Percentiles rank a stretch among this genome's conserved stretches.
Evolutionary conservation across 129 eudicot species (phyloP).

Genomic region (Calendula officinalis): DNA sequence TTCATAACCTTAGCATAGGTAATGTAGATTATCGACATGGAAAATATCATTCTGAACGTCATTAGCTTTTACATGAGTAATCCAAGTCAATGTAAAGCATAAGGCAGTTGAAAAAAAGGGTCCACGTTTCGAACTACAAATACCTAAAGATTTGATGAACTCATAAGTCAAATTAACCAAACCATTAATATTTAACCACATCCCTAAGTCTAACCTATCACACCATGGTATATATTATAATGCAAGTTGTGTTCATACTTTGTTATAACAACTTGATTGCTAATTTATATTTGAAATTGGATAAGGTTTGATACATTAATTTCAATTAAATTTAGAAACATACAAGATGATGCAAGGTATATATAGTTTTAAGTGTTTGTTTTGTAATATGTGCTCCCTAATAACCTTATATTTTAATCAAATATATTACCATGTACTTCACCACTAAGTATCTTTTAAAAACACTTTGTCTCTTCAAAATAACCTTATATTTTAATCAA

Average conservation of each 20-base stretch:
- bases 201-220: slow-evolving; percentile 30
- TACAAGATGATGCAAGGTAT: no score
- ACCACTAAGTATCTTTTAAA: no score
- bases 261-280: background rate
- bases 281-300: background rate
- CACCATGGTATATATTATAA: slow-evolving; percentile 7
- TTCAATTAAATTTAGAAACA: no score
- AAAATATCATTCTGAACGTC: background rate
- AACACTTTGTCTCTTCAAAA: no score
- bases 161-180: slow-evolving; percentile 36
- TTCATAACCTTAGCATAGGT: no score
- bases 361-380: no score
- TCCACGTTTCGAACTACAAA: slow-evolving; percentile 27
- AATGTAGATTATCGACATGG: no score
- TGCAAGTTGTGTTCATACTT: background rate
- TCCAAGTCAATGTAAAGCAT: slow-evolving; percentile 19
- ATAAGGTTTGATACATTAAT: no score
- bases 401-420: no score
- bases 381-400: no score
- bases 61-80: background rate
- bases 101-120: slow-evolving; percentile 39
- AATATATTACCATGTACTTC: no score
- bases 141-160: slow-evolving; percentile 26
- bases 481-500: no score
- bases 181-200: slow-evolving; percentile 19